A percentile compares a stretch with the other conserved stretches of the same genome.
Conservation (phyloP, 176 grass and related monocot species). For the Thinopyrum elongatum region DNA sequence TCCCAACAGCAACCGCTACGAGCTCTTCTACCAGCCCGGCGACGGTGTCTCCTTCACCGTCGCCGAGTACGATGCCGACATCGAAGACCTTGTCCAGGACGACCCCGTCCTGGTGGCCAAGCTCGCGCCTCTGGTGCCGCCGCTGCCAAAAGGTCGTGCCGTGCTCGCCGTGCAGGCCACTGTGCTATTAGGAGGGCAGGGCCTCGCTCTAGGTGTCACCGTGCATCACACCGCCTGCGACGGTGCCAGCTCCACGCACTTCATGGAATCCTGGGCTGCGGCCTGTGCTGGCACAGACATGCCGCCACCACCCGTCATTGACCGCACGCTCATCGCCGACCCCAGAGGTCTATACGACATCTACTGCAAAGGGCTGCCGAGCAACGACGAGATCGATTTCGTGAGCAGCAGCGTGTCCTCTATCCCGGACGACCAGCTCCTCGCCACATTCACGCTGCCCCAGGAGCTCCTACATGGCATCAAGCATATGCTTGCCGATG, state of each 20-base stretch:
- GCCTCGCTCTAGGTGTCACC: not conserved
- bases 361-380: not conserved
- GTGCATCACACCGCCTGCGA: slow-evolving; percentile 3
- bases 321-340: slow-evolving; percentile 32
- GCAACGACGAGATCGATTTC: not conserved
- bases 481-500: not conserved
- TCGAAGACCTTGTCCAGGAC: not conserved
- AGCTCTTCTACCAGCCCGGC: not conserved
- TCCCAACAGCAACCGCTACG: not conserved
- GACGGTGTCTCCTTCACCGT: not conserved
- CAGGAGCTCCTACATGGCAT: slow-evolving; percentile 10
- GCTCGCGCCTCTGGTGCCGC: slow-evolving; percentile 3
- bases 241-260: not conserved
- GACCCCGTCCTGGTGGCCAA: not conserved
- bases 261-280: not conserved
- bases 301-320: slow-evolving; percentile 11
- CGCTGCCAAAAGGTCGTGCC: not conserved
- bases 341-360: not conserved
- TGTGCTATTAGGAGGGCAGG: not conserved
- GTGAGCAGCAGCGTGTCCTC: not conserved
- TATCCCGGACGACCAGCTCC: not conserved
- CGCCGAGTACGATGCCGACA: not conserved
- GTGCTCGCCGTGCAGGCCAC: slow-evolving; percentile 24
- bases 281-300: not conserved
- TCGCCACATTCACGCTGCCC: slow-evolving; percentile 36